A percentile compares a stretch with the other conserved stretches of the same genome.
These are phyloP conservation scores for Solanum medicagineum DNA, from an alignment of 257 asterid species.

Conservation along the genomic window DNA sequence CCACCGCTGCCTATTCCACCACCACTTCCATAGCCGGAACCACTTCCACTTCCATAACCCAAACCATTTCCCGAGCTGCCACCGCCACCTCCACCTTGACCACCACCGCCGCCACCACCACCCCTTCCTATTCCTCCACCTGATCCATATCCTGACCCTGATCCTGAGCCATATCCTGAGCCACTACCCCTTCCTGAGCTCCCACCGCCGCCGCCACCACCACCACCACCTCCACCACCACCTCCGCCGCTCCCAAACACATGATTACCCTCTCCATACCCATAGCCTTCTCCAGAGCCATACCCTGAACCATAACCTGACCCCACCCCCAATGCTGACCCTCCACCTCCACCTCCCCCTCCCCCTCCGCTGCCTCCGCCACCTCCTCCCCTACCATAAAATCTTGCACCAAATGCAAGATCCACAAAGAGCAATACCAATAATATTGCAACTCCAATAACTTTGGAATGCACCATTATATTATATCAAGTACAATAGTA, in stretches of 20 bases:
- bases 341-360: neutral
- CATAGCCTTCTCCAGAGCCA: constrained; percentile 22
- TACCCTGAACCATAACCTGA: constrained; percentile 7
- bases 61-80: constrained; percentile 16
- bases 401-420: constrained; percentile 41
- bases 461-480: constrained; percentile 21
- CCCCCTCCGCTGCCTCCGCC: neutral
- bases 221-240: constrained; percentile 18
- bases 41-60: constrained; percentile 8
- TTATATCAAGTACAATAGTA: neutral
- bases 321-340: neutral
- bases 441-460: constrained; percentile 21
- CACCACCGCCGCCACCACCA: constrained; percentile 29
- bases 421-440: constrained; percentile 35
- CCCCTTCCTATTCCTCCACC: constrained; percentile 22
- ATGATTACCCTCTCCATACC: constrained; percentile 1
- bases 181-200: constrained; percentile 17
- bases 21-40: constrained; percentile 23
- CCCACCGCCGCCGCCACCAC: constrained; percentile 6
- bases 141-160: constrained; percentile 40
- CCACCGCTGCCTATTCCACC: constrained; percentile 17
- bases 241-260: neutral
- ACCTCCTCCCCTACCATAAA: constrained; percentile 7
- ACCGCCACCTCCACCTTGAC: constrained; percentile 23
- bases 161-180: constrained; percentile 27